phyloP scores from a whole-genome alignment of 2,329 filamentous ascomycete species.

The Cordyceps javanica region DNA sequence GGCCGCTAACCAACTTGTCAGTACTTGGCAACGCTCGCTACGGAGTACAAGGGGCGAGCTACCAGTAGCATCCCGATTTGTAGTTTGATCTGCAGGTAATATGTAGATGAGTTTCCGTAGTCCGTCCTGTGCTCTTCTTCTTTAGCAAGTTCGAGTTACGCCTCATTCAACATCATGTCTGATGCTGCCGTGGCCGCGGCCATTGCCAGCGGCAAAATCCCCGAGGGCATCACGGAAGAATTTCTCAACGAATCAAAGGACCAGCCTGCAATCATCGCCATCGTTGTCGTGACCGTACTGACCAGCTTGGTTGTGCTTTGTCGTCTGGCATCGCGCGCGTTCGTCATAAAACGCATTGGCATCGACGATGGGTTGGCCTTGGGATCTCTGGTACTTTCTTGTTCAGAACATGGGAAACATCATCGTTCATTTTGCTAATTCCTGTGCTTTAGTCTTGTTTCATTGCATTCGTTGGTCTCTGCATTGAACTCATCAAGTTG shows the following conservation, averaged over 20 bases:
- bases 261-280: constrained; percentile 31
- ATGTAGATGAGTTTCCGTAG: not conserved
- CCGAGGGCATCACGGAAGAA: constrained; percentile 25
- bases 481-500: constrained; percentile 37
- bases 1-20: too few species aligned
- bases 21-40: too few species aligned
- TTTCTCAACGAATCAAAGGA: constrained; percentile 33
- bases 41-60: too few species aligned
- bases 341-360: constrained; percentile 31
- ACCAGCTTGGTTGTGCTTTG: constrained; percentile 28
- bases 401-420: too few species aligned
- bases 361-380: constrained; percentile 33
- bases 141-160: not conserved
- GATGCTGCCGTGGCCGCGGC: constrained; percentile 20
- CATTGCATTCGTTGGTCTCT: constrained; percentile 37
- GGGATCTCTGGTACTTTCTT: constrained; percentile 25
- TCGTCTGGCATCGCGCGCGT: constrained; percentile 28
- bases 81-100: not conserved
- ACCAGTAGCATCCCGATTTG: too few species aligned
- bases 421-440: constrained; percentile 9
- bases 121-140: not conserved
- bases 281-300: constrained; percentile 30
- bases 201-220: constrained; percentile 30
- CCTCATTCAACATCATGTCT: not conserved
- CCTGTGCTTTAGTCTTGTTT: constrained; percentile 25